phyloP scores from a whole-genome alignment of 768 basidiomycete genomes.

The Kockovaella imperatae region DNA sequence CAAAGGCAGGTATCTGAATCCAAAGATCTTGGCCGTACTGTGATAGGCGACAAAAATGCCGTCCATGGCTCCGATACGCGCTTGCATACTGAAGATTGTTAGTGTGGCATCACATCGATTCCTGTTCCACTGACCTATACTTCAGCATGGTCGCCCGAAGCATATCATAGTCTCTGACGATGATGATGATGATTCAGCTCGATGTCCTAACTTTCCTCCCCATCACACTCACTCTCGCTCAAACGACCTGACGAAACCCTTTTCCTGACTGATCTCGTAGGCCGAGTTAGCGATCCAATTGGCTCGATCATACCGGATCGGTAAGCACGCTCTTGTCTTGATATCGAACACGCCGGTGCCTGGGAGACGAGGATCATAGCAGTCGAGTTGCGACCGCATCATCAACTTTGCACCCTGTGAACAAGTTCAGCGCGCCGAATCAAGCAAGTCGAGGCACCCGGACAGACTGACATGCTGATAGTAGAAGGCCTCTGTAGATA shows the following conservation, averaged over 20 bases:
- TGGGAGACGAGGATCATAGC: slow-evolving; percentile 68
- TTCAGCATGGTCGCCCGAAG: slow-evolving; percentile 90
- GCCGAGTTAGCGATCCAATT: slow-evolving; percentile 60
- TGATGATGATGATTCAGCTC: neutral
- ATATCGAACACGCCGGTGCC: slow-evolving; percentile 91
- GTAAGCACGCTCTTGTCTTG: slow-evolving; percentile 81
- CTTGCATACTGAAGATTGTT: slow-evolving; percentile 80
- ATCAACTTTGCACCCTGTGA: slow-evolving; percentile 52
- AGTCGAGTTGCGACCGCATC: slow-evolving; percentile 94
- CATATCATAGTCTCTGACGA: slow-evolving; percentile 67
- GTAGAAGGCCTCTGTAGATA: slow-evolving; percentile 80
- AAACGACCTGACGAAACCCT: slow-evolving; percentile 67
- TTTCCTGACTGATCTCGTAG: slow-evolving; percentile 60
- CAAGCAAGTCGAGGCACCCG: neutral
- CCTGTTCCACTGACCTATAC: slow-evolving; percentile 56
- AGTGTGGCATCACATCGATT: neutral
- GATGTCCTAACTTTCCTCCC: neutral
- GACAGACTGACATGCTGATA: slow-evolving; percentile 69
- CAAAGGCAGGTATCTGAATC: slow-evolving; percentile 86
- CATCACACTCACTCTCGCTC: slow-evolving; percentile 63
- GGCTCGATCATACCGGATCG: slow-evolving; percentile 73
- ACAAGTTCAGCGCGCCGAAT: neutral
- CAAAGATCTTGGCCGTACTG: slow-evolving; percentile 77
- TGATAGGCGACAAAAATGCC: slow-evolving; percentile 57
- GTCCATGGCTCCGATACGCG: slow-evolving; percentile 93